Evolutionary conservation across 176 grass and related monocot species (phyloP), one percentile per base, ranked within the genome.

Genomic region (Tillandsia leiboldiana): DNA sequence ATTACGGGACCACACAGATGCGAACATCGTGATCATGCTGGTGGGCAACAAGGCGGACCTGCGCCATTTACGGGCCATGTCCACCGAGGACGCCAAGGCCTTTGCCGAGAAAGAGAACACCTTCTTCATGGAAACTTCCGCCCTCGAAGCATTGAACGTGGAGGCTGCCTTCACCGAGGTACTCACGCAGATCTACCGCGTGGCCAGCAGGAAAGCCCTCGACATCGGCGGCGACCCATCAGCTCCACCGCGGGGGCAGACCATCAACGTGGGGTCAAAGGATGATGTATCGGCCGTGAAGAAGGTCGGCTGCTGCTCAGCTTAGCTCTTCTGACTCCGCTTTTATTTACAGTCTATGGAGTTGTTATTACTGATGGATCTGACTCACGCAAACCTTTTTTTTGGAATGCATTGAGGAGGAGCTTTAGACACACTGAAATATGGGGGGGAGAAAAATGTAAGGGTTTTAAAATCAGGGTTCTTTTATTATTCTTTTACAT

Each of bases 11-110:
- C 67, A 69, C 67, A 69, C 67, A 51, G 52, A 72, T 59, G 51
- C 70, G 8, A 72, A 42, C 26, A 72, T 57, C n/a, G 52, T 59
- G 3, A 72, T 72, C 52, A 72, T 72, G 70, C 70, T 72, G 15
- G 18, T 72, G 7, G 70, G 70, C 5, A 72, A 72, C 70, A 71
- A 71, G 51, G 69, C 69, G 0, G 69, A 71, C 12, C 27, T 71
- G 20, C 69, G 69, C 6, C 69, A 71, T 26, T 14, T 71, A 9
- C 53, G 69, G 69, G 69, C 51, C n/a, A 26, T 58, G 3, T 28
- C 24, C 8, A 29, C 27, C 3, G 51, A 72, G 51, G 69, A 72
- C 29, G 69, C 48, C 14, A 14, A 29, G 20, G 13, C 26, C 9
- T 72, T 58, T 48, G 70, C 70, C 47, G 24, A 72, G 24, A 54